Base-by-base conservation (phyloP, 345 rosid species). In the Aquilaria sinensis region DNA sequence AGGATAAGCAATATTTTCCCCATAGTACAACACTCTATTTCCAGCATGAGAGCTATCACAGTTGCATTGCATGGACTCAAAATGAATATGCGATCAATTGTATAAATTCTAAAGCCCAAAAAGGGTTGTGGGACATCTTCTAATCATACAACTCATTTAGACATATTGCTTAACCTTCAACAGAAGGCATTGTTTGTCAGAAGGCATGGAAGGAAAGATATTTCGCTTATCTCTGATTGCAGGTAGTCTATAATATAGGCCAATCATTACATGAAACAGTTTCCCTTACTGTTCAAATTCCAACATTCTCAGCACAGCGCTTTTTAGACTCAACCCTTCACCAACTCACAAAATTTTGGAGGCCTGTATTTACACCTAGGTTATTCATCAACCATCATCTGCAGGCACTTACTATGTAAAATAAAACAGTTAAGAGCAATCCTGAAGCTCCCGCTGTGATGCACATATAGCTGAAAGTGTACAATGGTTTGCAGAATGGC, bases 371-470 rank as follows among this genome's bases (percentile, higher is more conserved):
- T 7, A 12, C 13, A 55, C 31, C 41, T 30, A 31, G 56, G 34
- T 29, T 56, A 14, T 10, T 10, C 45, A 31, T 10, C 33, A 37
- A 31, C 3, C 6, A 30, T 31, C 23, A 65, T 15, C 13, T 31
- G 48, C 10, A 16, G 33, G 61, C 47, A 65, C 77, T 70, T 77
- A 84, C 86, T 11, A 77, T 48, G 58, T 77, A 84, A 67, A 72
- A 79, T 16, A 84, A 60, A 45, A 78, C 10, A 30, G 79, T 73
- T 57, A 84, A 70, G 34, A 75, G 23, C 80, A 81, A 64, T 53
- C 89, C 84, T 11, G 89, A 77, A 67, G 76, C 82, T 67, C 86
- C 84, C 12, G 82, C 76, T 14, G 84, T 79, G 75, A 81, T 53
- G 72, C 78, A 81, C 74, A 60, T 69, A 62, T 84, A 81, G 70